Conservation (phyloP, 202 grass and related monocot species). For the Zizania palustris region DNA sequence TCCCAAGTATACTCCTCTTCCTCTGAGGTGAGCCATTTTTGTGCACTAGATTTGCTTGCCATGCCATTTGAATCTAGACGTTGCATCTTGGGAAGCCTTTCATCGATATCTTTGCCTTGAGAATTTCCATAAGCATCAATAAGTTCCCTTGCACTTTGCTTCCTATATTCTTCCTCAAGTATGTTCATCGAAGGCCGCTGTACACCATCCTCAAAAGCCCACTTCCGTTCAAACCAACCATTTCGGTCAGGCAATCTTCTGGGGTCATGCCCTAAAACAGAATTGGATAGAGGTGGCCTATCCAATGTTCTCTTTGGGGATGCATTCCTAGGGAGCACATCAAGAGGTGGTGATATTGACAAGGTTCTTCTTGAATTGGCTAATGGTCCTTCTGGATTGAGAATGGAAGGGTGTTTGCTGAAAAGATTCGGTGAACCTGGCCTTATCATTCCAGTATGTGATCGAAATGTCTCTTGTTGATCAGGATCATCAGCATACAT, state of each 20-base stretch:
- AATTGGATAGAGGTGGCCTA: conserved; percentile 52
- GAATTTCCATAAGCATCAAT: conserved; percentile 97
- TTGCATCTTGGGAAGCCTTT: conserved; percentile 73
- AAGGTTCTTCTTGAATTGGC: conserved; percentile 58
- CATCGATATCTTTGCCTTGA: conserved; percentile 62
- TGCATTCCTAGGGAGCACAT: conserved; percentile 46
- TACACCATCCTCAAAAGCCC: conserved; percentile 46
- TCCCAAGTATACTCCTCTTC: conserved; percentile 98
- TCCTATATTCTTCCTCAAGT: conserved; percentile 68
- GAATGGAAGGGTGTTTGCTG: too few species aligned
- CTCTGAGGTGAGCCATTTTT: conserved; percentile 81
- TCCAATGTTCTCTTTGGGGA: conserved; percentile 53
- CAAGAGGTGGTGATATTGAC: conserved; percentile 70
- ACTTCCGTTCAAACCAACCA: conserved; percentile 47
- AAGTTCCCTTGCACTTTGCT: conserved; percentile 77
- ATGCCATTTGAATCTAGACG: conserved; percentile 66
- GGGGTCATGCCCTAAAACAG: conserved; percentile 48
- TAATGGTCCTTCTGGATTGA: conserved; percentile 25
- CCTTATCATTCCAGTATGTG: conserved; percentile 12
- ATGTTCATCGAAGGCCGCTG: conserved; percentile 39
- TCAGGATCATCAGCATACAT: conserved; percentile 57
- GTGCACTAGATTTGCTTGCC: conserved; percentile 47
- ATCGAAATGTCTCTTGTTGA: conserved; percentile 55
- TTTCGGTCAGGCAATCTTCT: conserved; percentile 55
- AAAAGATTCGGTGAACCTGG: too few species aligned